Evolutionary conservation across 768 basidiomycete genomes (phyloP).

Genomic region (Coprinopsis marcescibilis): DNA sequence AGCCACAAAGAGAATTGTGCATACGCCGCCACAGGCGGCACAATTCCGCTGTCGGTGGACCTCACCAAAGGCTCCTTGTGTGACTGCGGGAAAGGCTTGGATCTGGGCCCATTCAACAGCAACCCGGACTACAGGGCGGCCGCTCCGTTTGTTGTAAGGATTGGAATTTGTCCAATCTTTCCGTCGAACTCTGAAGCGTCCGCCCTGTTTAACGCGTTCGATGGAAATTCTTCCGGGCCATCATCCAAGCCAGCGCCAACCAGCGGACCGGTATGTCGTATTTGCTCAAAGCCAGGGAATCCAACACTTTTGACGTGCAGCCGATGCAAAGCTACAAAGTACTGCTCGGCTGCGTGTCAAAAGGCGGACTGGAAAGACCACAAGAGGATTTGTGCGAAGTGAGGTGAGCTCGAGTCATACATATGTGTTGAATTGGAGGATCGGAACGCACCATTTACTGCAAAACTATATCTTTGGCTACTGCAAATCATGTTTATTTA

Average conservation of each 20-base stretch:
- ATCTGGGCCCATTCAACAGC: slow-evolving; percentile 30
- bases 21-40: slow-evolving; percentile 23
- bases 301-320: slow-evolving; percentile 27
- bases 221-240: too few relatives aligned
- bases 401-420: too few relatives aligned
- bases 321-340: slow-evolving; percentile 32
- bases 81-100: slow-evolving; percentile 46
- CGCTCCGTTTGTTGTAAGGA: slow-evolving; percentile 38
- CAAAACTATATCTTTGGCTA: too few relatives aligned
- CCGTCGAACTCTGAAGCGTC: slow-evolving; percentile 27
- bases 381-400: slow-evolving; percentile 26
- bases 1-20: slow-evolving; percentile 40
- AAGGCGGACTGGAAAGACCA: slow-evolving; percentile 42
- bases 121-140: slow-evolving; percentile 30
- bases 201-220: too few relatives aligned
- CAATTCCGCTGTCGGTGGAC: slow-evolving; percentile 33
- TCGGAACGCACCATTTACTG: too few relatives aligned
- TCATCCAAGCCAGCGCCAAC: too few relatives aligned
- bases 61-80: slow-evolving; percentile 39
- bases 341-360: slow-evolving; percentile 43
- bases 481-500: too few relatives aligned
- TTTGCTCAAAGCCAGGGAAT: too few relatives aligned
- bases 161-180: slow-evolving; percentile 49
- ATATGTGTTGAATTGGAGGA: too few relatives aligned
- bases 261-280: too few relatives aligned